phyloP scores from a whole-genome alignment of 305 asterid genomes.

The Rubia peregrina region DNA sequence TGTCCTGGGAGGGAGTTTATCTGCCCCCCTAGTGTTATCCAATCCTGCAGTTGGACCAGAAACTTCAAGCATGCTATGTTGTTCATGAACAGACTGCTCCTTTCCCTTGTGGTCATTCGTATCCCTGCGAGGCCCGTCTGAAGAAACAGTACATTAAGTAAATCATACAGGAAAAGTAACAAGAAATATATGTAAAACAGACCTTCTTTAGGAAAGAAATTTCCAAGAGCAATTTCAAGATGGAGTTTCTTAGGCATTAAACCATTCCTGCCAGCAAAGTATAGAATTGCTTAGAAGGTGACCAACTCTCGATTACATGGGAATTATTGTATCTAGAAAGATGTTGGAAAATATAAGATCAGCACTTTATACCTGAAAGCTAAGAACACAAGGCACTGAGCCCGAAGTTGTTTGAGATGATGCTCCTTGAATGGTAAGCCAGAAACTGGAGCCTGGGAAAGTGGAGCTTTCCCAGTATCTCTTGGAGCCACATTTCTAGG shows the following conservation, averaged over 20 bases:
- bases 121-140: conserved; percentile 77
- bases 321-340: conserved; percentile 11
- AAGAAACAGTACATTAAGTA: conserved; percentile 26
- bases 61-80: conserved; percentile 41
- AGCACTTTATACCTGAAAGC: conserved; percentile 65
- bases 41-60: conserved; percentile 46
- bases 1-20: conserved; percentile 24
- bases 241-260: conserved; percentile 90
- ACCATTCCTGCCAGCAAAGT: conserved; percentile 62
- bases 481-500: conserved; percentile 46
- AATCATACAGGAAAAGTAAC: conserved; percentile 14
- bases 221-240: conserved; percentile 98
- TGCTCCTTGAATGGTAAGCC: conserved; percentile 84
- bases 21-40: conserved; percentile 38
- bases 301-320: not conserved
- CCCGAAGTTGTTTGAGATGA: conserved; percentile 95
- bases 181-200: conserved; percentile 21
- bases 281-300: conserved; percentile 4
- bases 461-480: conserved; percentile 81
- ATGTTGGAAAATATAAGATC: conserved; percentile 16
- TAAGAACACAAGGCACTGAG: conserved; percentile 97
- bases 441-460: conserved; percentile 48
- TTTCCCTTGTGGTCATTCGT: conserved; percentile 66
- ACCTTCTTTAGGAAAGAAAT: conserved; percentile 78
- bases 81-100: conserved; percentile 59